Evolutionary conservation across 805 yeast species (phyloP), one percentile per base, ranked within the genome.

Genomic region (Barnettozyma californica): DNA sequence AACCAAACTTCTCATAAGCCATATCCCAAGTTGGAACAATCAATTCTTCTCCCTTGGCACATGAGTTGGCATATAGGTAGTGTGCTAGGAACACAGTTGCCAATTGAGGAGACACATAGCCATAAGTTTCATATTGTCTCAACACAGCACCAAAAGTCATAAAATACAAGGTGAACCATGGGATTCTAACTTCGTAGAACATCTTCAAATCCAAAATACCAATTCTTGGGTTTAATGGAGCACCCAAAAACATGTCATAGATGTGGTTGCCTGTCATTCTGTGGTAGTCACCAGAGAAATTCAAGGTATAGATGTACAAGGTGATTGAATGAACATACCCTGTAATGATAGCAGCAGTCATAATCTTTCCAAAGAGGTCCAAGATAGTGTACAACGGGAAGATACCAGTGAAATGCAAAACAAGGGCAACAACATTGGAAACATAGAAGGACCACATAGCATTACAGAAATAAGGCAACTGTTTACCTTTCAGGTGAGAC

Each of bases 1-100:
- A 94, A n/a, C 99, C 99, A 61, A 94, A 94, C 71, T 94, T 94
- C 68, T 94, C 99, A 68, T 94, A 94, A 29, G 96, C 97, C 97
- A 94, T 92, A 68, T 94, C 99, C 98, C 99, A 94, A 18, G 96
- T 87, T 59, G 98, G 96, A 53, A 91, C 96, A 65, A 94, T 94
- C 60, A 92, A 74, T 67, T 94, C 98, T 70, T 94, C 99, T 59
- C 98, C 99, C 70, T 94, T 94, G 49, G 96, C 84, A 69, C 98
- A 92, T 3, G 97, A 97, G 63, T 94, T 92, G 52, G 96, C 96
- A 64, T 94, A 94, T 43, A 90, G 73, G 87, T 95, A 94, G 67
- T 92, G 95, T 13, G 96, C 97, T 51, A 85, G 70, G 56, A 87
- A 68, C 36, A 90, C 74, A 54, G 85, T 81, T 42, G 74, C 72